Evolutionary conservation across 352 stramenopile species (phyloP).

Genomic region (Phytophthora sansomeana): DNA sequence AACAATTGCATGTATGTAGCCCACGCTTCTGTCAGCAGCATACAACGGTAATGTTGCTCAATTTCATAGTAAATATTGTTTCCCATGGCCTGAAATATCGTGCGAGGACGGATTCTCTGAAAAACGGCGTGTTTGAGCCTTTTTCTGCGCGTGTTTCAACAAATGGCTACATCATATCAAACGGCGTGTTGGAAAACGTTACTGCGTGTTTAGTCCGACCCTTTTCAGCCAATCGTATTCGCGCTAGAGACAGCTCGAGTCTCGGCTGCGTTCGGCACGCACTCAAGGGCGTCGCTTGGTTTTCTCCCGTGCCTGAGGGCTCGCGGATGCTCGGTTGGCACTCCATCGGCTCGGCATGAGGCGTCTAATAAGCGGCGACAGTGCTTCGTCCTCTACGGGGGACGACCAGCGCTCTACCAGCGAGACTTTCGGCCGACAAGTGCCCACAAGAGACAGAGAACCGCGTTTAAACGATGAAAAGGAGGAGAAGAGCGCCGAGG

Average conservation of each 20-base stretch:
- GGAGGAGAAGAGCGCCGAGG: conserved; percentile 35
- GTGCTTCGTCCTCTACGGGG: neutral
- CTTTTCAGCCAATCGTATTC: conserved; percentile 37
- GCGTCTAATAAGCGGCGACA: conserved; percentile 1
- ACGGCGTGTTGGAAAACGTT: conserved; percentile 4
- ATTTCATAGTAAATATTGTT: neutral
- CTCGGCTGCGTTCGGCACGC: conserved; percentile 14
- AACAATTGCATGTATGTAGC: conserved; percentile 13
- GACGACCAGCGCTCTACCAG: conserved; percentile 6
- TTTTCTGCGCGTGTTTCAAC: conserved; percentile 15
- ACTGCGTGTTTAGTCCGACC: conserved; percentile 11
- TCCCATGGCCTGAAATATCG: too few relatives aligned
- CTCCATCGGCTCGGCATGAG: conserved; percentile 25
- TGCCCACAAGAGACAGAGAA: neutral
- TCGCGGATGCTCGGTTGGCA: conserved; percentile 19
- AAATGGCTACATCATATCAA: conserved; percentile 26
- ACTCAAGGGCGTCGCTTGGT: conserved; percentile 14
- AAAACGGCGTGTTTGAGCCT: conserved; percentile 22
- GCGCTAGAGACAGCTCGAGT: conserved; percentile 15
- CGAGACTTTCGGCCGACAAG: neutral
- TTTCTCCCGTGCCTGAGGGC: conserved; percentile 22
- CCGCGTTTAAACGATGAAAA: conserved; percentile 19
- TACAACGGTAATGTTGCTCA: too few relatives aligned
- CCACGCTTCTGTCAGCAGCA: conserved; percentile 1
- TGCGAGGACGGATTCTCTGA: neutral